These are phyloP conservation scores for Solanum arcanum DNA, from an alignment of 257 asterid species.

Conservation along the genomic window DNA sequence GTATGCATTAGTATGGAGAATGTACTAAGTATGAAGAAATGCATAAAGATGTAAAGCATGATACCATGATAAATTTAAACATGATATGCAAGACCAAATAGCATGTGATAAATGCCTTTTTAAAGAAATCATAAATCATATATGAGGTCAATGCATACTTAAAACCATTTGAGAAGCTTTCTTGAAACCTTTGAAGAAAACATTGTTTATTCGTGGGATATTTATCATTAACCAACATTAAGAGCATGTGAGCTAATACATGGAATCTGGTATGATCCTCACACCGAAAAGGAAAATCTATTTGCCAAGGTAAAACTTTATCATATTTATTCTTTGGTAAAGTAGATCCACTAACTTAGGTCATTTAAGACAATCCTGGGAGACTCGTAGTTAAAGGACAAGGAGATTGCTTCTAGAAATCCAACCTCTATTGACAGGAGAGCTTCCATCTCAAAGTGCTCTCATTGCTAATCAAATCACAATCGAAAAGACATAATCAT, in stretches of 20 bases:
- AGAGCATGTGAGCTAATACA: not conserved
- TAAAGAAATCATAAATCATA: not conserved
- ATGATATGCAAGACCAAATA: not conserved
- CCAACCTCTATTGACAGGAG: not conserved
- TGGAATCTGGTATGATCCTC: not conserved
- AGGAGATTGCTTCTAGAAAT: too few species aligned
- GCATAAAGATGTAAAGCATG: not conserved
- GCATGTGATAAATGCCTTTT: not conserved
- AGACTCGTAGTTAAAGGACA: not conserved
- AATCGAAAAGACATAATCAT: not conserved
- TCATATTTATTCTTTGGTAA: not conserved
- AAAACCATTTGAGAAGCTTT: not conserved
- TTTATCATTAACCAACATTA: not conserved
- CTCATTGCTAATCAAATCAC: not conserved
- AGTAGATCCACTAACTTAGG: not conserved
- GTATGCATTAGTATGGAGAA: not conserved
- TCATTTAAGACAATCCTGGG: not conserved
- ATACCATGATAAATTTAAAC: too few species aligned
- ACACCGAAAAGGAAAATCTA: not conserved
- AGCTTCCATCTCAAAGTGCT: not conserved
- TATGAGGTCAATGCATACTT: not conserved
- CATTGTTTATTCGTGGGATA: not conserved
- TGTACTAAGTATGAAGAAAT: not conserved
- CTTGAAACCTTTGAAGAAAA: not conserved
- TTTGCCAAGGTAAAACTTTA: not conserved